These are phyloP conservation scores for Closterium sp. DNA, from an alignment of 139 green algal genomes.

Conservation along the genomic window DNA sequence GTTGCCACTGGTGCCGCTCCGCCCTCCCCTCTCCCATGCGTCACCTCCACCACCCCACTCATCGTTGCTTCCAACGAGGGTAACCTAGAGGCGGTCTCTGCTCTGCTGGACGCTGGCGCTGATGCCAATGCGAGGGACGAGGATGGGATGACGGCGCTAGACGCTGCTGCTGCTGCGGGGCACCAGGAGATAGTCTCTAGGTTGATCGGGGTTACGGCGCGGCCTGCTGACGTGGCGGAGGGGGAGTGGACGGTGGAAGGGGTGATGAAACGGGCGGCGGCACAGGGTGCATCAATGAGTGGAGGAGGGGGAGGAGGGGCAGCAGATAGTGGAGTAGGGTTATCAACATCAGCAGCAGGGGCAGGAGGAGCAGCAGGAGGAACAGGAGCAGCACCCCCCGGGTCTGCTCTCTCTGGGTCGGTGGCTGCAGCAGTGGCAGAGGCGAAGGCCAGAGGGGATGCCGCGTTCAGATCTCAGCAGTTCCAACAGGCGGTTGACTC, in stretches of 20 bases:
- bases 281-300: background rate
- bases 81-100: slow-evolving; percentile 7
- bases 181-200: background rate
- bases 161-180: background rate
- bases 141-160: background rate
- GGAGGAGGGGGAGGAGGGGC: background rate
- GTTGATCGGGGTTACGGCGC: background rate
- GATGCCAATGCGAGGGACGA: slow-evolving; percentile 35
- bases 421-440: slow-evolving; percentile 7
- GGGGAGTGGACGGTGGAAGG: background rate
- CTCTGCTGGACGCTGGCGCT: slow-evolving; percentile 29
- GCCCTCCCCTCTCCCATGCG: background rate
- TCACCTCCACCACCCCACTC: slow-evolving; percentile 15
- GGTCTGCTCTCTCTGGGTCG: background rate
- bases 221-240: background rate
- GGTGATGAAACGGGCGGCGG: background rate
- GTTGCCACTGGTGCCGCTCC: background rate
- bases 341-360: background rate
- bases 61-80: slow-evolving; percentile 26
- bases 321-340: background rate
- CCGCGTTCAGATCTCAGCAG: slow-evolving; percentile 15
- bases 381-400: background rate
- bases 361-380: background rate
- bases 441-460: slow-evolving; percentile 30
- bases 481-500: slow-evolving; percentile 19